Evolutionary conservation across 495 filamentous ascomycete species (phyloP), one percentile per base, ranked within the genome.

Genomic region (Neurospora sp.): DNA sequence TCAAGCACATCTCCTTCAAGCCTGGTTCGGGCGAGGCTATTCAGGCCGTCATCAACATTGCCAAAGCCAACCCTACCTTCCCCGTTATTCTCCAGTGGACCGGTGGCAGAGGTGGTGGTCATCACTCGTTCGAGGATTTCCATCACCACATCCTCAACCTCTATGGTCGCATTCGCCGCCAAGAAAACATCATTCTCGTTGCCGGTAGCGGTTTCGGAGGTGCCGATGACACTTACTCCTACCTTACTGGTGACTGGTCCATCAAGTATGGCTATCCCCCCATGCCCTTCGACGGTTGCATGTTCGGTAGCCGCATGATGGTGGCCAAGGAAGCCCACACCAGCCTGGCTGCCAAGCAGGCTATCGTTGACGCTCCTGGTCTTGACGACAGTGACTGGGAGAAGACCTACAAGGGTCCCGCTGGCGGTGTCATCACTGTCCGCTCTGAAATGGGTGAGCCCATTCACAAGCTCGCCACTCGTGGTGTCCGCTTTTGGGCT

Each of bases 361-460:
- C 96, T 44, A 99, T 99, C 76, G 90, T 92, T 38, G 94, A 97
- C 75, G 96, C 95, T 12, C 88, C 90, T 73, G 96, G 96, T 75
- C 86, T 97, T 20, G 92, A 94, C 69, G 94, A 99, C 77, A 82
- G 83, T 74, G 88, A 97, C 72, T 99, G 96, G 96, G 96, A 98
- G 84, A 92, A 96, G 85, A 98, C 95, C 16, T 98, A 98, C 86
- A 95, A 96, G 81, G 91, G 93, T 5, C 83, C 93, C 46, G 91
- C 94, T 61, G 96, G 96, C 78, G 96, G 96, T 77, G 91, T 99
- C 39, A 93, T 99, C 77, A 98, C 96, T n/a, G 95, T 99, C 48
- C 86, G 93, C 71, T 99, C 96, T 6, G 96, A 99, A 81, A 99
- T 99, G 96, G 96, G 96, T 44, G 96, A 99, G 84, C 96, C 96